A percentile compares a stretch with the other conserved stretches of the same genome.
These are phyloP conservation scores for Hydnomerulius pinastri DNA, from an alignment of 768 basidiomycete genomes.

Conservation along the genomic window DNA sequence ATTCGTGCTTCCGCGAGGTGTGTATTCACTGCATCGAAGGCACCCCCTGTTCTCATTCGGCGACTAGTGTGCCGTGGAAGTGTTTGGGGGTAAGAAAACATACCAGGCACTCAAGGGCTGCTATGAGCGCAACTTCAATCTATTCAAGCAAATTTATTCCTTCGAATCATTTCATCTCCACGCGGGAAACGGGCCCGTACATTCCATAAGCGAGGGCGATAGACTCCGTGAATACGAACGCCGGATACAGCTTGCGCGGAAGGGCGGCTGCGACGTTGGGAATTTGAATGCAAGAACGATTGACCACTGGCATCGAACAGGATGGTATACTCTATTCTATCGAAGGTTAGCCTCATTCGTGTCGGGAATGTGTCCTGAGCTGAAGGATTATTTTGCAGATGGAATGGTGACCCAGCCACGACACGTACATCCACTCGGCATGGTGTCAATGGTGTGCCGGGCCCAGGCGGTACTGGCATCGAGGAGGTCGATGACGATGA, in stretches of 20 bases:
- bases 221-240: constrained; percentile 72
- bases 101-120: constrained; percentile 85
- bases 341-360: constrained; percentile 46
- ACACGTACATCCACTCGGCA: constrained; percentile 49
- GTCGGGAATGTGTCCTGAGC: not conserved
- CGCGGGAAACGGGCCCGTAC: constrained; percentile 40
- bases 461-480: constrained; percentile 35
- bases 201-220: constrained; percentile 55
- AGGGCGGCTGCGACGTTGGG: constrained; percentile 67
- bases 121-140: constrained; percentile 82
- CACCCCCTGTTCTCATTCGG: constrained; percentile 2
- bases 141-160: constrained; percentile 80
- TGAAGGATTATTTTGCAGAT: constrained; percentile 42
- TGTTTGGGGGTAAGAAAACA: constrained; percentile 77
- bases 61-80: constrained; percentile 65
- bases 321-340: constrained; percentile 78
- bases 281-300: constrained; percentile 73
- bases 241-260: constrained; percentile 65
- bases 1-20: constrained; percentile 81
- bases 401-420: constrained; percentile 67
- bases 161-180: constrained; percentile 54
- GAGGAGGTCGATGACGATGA: constrained; percentile 58
- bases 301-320: constrained; percentile 77
- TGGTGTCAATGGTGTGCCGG: constrained; percentile 28
- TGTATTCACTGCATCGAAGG: constrained; percentile 3